Evolutionary conservation across 345 rosid genomes (phyloP).

Genomic region (Ceriops tagal): DNA sequence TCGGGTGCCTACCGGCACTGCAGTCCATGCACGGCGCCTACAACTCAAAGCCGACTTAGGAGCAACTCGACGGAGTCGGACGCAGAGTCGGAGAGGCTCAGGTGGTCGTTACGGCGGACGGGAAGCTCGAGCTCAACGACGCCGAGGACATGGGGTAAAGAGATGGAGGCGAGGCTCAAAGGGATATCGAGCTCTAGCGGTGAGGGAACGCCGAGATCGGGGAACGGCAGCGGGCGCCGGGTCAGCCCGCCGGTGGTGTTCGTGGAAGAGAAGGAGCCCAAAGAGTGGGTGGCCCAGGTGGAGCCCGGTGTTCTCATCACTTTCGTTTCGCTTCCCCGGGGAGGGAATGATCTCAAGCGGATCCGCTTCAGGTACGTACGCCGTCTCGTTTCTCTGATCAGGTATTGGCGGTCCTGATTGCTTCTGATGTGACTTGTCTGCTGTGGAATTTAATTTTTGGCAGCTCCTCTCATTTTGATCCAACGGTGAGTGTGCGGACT

Average conservation of each 20-base stretch:
- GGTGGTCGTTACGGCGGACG: conserved; percentile 24
- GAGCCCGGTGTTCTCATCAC: conserved; percentile 38
- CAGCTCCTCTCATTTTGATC: conserved; percentile 18
- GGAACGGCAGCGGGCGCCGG: conserved; percentile 28
- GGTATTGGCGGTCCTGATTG: conserved; percentile 21
- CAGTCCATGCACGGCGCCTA: conserved; percentile 25
- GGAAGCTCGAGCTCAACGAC: conserved; percentile 29
- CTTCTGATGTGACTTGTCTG: neutral
- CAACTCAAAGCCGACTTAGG: conserved; percentile 6
- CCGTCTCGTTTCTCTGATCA: too few relatives aligned
- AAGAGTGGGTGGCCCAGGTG: conserved; percentile 39
- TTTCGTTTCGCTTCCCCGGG: conserved; percentile 28
- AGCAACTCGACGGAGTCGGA: conserved; percentile 17
- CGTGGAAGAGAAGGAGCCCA: conserved; percentile 30
- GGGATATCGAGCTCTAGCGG: conserved; percentile 35
- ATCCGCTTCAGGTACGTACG: conserved; percentile 32
- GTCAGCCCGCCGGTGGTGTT: conserved; percentile 24
- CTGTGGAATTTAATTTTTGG: neutral
- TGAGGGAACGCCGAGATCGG: conserved; percentile 30
- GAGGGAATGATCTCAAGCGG: conserved; percentile 37
- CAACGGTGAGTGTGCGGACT: conserved; percentile 20
- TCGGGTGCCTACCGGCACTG: conserved; percentile 35
- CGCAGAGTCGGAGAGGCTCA: conserved; percentile 42
- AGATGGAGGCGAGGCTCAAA: conserved; percentile 33
- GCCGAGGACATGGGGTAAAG: conserved; percentile 30